These are phyloP conservation scores for Claviceps pusilla DNA, from an alignment of 2,329 filamentous ascomycete species.

Conservation along the genomic window DNA sequence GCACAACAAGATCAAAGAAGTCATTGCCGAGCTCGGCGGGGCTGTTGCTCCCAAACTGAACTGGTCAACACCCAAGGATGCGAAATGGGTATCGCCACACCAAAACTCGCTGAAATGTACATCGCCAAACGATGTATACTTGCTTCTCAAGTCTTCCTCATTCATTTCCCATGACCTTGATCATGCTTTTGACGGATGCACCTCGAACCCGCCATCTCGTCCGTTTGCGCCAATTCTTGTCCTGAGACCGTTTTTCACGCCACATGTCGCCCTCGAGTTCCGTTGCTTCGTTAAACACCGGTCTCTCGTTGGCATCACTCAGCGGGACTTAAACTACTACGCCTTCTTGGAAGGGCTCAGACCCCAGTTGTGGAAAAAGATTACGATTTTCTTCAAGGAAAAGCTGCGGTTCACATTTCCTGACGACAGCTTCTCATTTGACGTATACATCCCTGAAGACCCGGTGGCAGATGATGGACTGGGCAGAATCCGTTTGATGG, in stretches of 20 bases:
- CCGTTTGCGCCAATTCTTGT: conserved; percentile 64
- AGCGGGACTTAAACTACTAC: conserved; percentile 83
- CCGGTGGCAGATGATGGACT: conserved; percentile 41
- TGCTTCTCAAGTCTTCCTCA: conserved; percentile 84
- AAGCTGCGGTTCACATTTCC: conserved; percentile 64
- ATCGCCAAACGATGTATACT: conserved; percentile 78
- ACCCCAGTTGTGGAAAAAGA: conserved; percentile 49
- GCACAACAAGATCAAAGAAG: conserved; percentile 60
- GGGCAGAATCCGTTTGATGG: conserved; percentile 68
- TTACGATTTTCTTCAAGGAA: conserved; percentile 62
- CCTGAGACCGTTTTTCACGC: conserved; percentile 72
- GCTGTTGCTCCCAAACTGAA: conserved; percentile 86
- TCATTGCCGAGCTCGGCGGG: conserved; percentile 69
- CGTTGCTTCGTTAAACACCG: conserved; percentile 83
- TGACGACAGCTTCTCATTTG: conserved; percentile 73
- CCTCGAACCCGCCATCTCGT: conserved; percentile 22
- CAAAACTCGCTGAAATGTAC: conserved; percentile 85
- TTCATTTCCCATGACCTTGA: conserved; percentile 91
- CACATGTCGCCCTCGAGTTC: conserved; percentile 87
- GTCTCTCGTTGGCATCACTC: conserved; percentile 66
- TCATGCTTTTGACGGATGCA: conserved; percentile 70
- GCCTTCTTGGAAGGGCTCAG: conserved; percentile 57
- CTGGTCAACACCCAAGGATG: conserved; percentile 94
- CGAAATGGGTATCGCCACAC: conserved; percentile 74
- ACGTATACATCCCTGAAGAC: conserved; percentile 73